Conservation (phyloP, 2,329 filamentous ascomycete genomes). For the Alternaria ventricosa region DNA sequence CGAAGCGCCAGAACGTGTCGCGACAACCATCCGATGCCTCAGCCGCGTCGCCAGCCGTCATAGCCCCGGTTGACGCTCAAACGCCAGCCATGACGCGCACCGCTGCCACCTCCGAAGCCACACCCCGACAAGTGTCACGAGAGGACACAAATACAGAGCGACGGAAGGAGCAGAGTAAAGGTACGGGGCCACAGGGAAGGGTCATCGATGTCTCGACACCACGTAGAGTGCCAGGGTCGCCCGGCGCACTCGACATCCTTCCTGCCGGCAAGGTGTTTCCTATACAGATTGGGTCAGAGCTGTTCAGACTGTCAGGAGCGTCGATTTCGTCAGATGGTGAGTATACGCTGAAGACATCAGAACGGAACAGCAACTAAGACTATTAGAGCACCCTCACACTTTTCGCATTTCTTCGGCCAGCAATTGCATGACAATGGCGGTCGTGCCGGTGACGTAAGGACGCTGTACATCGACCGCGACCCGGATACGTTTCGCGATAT, state of each 20-base stretch:
- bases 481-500: constrained; percentile 89
- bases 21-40: constrained; percentile 42
- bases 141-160: constrained; percentile 25
- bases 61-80: constrained; percentile 22
- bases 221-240: constrained; percentile 38
- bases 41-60: constrained; percentile 28
- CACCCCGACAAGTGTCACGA: constrained; percentile 13
- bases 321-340: constrained; percentile 75
- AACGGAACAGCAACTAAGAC: constrained; percentile 52
- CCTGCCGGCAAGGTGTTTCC: constrained; percentile 75
- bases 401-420: constrained; percentile 90
- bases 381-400: constrained; percentile 87
- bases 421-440: constrained; percentile 73
- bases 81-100: constrained; percentile 28
- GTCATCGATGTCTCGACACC: constrained; percentile 44
- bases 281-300: constrained; percentile 71
- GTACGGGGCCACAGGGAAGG: constrained; percentile 42
- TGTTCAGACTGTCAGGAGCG: constrained; percentile 73
- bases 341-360: constrained; percentile 30
- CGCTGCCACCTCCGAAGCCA: constrained; percentile 22
- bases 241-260: constrained; percentile 54
- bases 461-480: constrained; percentile 94
- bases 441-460: constrained; percentile 68
- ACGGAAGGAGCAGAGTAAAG: constrained; percentile 38
- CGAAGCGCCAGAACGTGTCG: constrained; percentile 45